A percentile compares a stretch with the other conserved stretches of the same genome.
Conservation (phyloP, 192 early-diverging fungal species). For the Linnemannia zychae region DNA sequence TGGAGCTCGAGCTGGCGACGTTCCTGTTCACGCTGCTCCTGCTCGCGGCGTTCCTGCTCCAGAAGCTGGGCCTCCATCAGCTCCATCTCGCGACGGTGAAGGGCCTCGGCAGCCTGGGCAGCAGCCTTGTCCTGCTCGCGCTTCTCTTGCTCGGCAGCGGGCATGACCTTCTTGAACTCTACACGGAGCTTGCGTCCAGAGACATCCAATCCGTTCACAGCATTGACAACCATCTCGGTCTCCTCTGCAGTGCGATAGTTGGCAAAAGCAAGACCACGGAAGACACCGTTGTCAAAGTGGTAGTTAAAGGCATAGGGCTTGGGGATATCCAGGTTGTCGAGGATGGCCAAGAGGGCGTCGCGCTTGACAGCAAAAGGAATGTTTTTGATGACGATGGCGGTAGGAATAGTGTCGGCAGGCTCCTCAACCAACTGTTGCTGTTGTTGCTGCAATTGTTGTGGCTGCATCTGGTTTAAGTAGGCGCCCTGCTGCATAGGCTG, state of each 20-base stretch:
- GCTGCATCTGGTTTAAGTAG: constrained; percentile 7
- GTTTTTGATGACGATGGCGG: constrained; percentile 87
- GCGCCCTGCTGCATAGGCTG: neutral
- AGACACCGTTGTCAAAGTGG: constrained; percentile 84
- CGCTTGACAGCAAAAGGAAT: constrained; percentile 86
- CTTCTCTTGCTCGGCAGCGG: constrained; percentile 69
- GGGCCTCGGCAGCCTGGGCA: constrained; percentile 47
- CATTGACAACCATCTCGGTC: constrained; percentile 76
- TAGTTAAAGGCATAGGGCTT: constrained; percentile 89
- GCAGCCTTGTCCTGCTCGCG: constrained; percentile 64
- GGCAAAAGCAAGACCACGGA: constrained; percentile 86
- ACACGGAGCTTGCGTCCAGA: constrained; percentile 83
- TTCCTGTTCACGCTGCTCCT: constrained; percentile 39
- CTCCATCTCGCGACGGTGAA: constrained; percentile 62
- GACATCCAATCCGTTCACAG: constrained; percentile 80
- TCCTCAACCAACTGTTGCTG: constrained; percentile 27
- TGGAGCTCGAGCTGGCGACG: constrained; percentile 39
- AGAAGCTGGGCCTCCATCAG: constrained; percentile 47
- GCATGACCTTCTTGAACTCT: constrained; percentile 86
- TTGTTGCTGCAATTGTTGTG: constrained; percentile 16
- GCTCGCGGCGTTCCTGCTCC: constrained; percentile 39
- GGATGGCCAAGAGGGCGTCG: constrained; percentile 79
- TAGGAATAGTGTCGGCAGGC: constrained; percentile 70
- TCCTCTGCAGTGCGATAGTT: constrained; percentile 86
- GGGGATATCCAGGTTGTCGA: constrained; percentile 76